A percentile compares a stretch with the other conserved stretches of the same genome.
These are phyloP conservation scores for Ulota crispa DNA, from an alignment of 225 moss, liverwort and hornwort species.

Conservation along the genomic window DNA sequence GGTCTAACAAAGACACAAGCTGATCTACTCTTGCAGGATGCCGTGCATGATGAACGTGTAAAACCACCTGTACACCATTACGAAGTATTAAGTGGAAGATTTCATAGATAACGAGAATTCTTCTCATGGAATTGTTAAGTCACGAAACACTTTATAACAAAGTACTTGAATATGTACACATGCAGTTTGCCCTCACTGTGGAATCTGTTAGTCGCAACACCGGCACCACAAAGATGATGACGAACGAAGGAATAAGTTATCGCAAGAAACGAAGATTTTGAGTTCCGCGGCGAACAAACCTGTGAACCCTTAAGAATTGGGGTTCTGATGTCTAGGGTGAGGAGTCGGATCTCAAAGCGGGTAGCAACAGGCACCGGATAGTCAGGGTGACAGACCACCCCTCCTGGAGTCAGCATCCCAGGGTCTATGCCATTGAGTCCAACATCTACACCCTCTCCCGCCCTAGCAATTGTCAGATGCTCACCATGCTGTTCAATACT, in stretches of 20 bases:
- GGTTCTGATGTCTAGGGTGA: slow-evolving; percentile 68
- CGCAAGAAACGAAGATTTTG: background rate
- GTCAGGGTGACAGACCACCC: slow-evolving; percentile 90
- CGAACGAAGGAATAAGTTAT: background rate
- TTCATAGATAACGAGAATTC: background rate
- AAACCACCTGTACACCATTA: slow-evolving; percentile 58
- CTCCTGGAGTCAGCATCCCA: slow-evolving; percentile 63
- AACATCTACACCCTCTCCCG: slow-evolving; percentile 92
- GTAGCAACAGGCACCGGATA: slow-evolving; percentile 85
- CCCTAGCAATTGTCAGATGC: slow-evolving; percentile 58
- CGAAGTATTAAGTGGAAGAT: background rate
- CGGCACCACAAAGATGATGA: background rate
- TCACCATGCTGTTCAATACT: slow-evolving; percentile 70
- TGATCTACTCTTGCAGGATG: slow-evolving; percentile 75
- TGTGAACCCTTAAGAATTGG: slow-evolving; percentile 85
- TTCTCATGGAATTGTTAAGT: background rate
- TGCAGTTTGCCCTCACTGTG: background rate
- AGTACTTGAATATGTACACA: background rate
- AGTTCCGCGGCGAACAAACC: slow-evolving; percentile 40
- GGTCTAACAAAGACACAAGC: slow-evolving; percentile 80
- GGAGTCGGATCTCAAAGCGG: slow-evolving; percentile 76
- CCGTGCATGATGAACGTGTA: slow-evolving; percentile 89
- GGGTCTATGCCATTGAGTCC: slow-evolving; percentile 83
- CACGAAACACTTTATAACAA: background rate
- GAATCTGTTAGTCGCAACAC: background rate